Evolutionary conservation across 164 flowering plant genomes (phyloP).

Genomic region (Magnolia sinica): DNA sequence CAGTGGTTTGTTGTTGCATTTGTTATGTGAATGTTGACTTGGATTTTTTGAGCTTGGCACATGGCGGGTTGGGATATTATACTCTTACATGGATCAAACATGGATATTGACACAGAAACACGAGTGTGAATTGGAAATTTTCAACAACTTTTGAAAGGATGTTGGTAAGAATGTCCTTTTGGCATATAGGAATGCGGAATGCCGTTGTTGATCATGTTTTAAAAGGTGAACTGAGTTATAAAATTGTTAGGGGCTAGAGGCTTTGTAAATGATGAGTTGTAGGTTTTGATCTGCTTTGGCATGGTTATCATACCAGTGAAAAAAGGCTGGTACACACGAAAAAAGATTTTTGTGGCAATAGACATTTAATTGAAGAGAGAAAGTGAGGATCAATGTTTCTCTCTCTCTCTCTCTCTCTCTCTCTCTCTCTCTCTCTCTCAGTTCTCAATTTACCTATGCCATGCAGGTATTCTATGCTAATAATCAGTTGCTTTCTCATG

Average conservation of each 20-base stretch:
- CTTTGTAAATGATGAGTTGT: too few species aligned
- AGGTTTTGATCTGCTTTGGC: neutral
- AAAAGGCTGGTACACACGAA: neutral
- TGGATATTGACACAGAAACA: neutral
- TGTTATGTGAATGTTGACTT: neutral
- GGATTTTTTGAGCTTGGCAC: neutral
- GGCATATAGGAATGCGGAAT: neutral
- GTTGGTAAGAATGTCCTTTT: neutral
- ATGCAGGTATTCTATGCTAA: too few species aligned
- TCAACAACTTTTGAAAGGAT: neutral
- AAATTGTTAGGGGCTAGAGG: too few species aligned
- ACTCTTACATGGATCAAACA: neutral
- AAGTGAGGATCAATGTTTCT: neutral
- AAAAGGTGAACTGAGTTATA: neutral
- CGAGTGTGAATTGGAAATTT: neutral
- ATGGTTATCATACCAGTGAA: neutral
- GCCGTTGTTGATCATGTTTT: neutral
- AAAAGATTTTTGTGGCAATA: too few species aligned
- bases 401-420: neutral
- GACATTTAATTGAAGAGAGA: too few species aligned
- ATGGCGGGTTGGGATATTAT: neutral
- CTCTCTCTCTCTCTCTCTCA: too few species aligned
- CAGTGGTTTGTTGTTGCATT: neutral
- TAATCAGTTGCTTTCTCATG: too few species aligned
- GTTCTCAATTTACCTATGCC: too few species aligned